A percentile compares a stretch with the other conserved stretches of the same genome.
Conservation (phyloP, 1,139 yeast species). For the Suhomyces terraborum region DNA sequence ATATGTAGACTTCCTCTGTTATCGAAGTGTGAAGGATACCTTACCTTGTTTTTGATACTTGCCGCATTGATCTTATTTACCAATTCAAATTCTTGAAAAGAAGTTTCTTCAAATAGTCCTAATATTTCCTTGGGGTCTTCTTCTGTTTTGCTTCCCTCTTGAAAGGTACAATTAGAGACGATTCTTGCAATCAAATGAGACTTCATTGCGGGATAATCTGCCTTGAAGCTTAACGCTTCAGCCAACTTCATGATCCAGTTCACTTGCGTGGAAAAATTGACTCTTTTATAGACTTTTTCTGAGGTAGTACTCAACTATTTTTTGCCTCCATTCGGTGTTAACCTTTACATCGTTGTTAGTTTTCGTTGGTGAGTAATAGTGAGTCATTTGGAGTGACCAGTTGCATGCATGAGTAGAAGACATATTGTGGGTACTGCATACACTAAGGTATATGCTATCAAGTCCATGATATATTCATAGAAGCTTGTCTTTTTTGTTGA, state of each 20-base stretch:
- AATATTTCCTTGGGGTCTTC: conserved; percentile 3
- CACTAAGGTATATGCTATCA: no score
- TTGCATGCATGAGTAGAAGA: no score
- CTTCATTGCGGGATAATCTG: neutral
- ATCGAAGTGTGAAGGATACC: conserved; percentile 3
- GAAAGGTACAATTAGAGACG: neutral
- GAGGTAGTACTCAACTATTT: no score
- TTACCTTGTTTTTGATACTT: neutral
- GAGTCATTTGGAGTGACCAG: no score
- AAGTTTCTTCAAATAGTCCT: neutral
- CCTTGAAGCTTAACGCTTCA: conserved; percentile 5
- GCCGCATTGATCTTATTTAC: neutral
- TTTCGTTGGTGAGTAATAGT: no score
- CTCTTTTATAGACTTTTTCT: no score
- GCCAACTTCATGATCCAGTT: conserved; percentile 15
- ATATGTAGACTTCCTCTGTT: neutral
- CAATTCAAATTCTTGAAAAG: neutral
- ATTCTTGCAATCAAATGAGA: neutral
- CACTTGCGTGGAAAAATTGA: no score
- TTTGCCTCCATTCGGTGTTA: no score
- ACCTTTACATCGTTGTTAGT: no score
- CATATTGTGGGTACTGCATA: no score
- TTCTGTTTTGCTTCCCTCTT: neutral
- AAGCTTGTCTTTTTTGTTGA: no score
- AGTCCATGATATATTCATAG: no score